These are phyloP conservation scores for Candida krabiensis DNA, from an alignment of 805 yeast genomes.

Conservation along the genomic window DNA sequence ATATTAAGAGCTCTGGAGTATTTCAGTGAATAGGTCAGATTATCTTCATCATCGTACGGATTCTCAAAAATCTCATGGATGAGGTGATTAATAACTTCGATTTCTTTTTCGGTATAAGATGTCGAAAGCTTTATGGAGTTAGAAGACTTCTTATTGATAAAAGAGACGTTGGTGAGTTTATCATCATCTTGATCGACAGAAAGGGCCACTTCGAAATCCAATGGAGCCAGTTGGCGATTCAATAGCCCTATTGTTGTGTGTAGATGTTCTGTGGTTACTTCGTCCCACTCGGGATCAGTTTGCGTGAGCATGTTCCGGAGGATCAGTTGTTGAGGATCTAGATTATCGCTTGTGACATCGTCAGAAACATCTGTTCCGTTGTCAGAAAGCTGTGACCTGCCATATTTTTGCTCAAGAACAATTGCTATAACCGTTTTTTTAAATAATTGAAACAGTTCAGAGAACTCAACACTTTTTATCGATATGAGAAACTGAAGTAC, in stretches of 20 bases:
- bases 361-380: neutral
- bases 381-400: neutral
- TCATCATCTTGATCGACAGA: constrained; percentile 34
- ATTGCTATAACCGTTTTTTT: constrained; percentile 5
- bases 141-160: constrained; percentile 40
- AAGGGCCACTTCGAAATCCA: constrained; percentile 41
- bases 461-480: constrained; percentile 11
- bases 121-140: constrained; percentile 39
- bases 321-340: neutral
- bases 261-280: constrained; percentile 6
- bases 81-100: constrained; percentile 46
- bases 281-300: constrained; percentile 4
- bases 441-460: constrained; percentile 11
- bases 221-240: constrained; percentile 31
- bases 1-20: constrained; percentile 37
- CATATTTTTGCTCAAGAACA: constrained; percentile 1
- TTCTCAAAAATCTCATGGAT: constrained; percentile 39
- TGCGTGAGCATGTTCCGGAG: constrained; percentile 5
- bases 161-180: constrained; percentile 22
- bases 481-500: constrained; percentile 18
- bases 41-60: constrained; percentile 25
- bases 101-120: constrained; percentile 36
- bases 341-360: too few relatives aligned
- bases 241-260: constrained; percentile 19
- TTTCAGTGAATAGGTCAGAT: constrained; percentile 35